Conservation (phyloP, 495 filamentous ascomycete species). For the Talaromyces nanjingensis region DNA sequence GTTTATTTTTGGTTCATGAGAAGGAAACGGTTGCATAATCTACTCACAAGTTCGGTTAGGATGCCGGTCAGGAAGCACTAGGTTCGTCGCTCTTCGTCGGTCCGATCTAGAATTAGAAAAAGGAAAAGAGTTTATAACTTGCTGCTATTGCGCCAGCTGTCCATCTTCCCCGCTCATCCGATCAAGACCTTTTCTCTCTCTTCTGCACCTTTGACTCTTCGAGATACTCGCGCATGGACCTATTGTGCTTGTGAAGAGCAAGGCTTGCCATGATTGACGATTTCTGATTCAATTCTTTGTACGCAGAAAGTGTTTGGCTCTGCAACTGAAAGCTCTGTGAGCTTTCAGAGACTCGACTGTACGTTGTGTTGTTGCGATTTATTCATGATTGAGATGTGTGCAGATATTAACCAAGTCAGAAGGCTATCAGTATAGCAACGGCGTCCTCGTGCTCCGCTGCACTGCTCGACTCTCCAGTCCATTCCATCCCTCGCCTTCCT, state of each 20-base stretch:
- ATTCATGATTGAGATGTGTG: background rate
- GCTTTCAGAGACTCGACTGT: background rate
- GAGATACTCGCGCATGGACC: background rate
- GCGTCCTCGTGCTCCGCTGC: background rate
- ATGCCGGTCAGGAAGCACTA: background rate
- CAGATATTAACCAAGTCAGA: background rate
- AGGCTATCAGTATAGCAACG: background rate
- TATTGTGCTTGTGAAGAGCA: background rate
- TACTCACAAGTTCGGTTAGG: background rate
- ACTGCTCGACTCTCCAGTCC: background rate
- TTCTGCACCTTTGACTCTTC: background rate
- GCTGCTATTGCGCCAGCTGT: background rate
- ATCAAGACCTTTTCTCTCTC: background rate
- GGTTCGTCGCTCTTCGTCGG: background rate
- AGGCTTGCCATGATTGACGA: background rate
- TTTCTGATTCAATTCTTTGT: background rate
- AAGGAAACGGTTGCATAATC: background rate
- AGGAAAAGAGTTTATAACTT: background rate
- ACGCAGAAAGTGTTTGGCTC: background rate
- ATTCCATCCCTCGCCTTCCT: background rate
- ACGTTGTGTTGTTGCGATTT: background rate
- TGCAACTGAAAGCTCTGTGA: background rate
- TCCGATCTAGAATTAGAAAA: constrained; percentile 1
- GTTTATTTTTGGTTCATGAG: constrained; percentile 6
- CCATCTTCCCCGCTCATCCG: constrained; percentile 9